These are phyloP conservation scores for Artomyces pyxidatus DNA, from an alignment of 768 basidiomycete genomes.

Conservation along the genomic window DNA sequence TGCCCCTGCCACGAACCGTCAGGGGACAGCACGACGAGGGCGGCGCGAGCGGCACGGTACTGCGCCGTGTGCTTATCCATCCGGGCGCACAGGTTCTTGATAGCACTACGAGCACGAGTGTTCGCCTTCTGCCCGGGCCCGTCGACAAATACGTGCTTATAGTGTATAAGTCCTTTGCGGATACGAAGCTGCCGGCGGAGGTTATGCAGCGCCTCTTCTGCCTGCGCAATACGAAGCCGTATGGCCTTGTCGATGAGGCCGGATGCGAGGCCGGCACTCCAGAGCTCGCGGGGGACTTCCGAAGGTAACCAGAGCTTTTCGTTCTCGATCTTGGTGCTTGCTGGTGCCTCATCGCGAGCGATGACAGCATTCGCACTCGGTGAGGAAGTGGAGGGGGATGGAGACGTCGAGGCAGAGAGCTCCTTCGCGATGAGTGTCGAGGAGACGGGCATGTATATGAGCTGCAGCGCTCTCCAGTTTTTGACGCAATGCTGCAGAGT, in stretches of 20 bases:
- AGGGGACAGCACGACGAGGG: background rate
- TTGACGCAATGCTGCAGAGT: conserved; percentile 1
- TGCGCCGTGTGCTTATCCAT: background rate
- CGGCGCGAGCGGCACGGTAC: conserved; percentile 4
- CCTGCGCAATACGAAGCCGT: conserved; percentile 4
- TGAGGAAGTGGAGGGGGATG: too few relatives aligned
- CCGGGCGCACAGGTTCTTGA: background rate
- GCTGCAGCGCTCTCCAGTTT: conserved; percentile 3
- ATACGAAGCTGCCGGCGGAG: conserved; percentile 2
- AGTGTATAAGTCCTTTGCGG: background rate
- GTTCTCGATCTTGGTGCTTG: background rate
- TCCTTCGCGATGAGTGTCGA: background rate
- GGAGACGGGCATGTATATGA: conserved; percentile 5
- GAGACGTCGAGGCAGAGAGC: too few relatives aligned
- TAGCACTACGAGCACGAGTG: conserved; percentile 1
- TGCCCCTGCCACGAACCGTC: background rate
- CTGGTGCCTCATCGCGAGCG: background rate
- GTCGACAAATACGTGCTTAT: background rate
- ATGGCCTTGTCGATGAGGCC: conserved; percentile 1
- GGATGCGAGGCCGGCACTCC: background rate
- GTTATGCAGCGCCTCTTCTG: conserved; percentile 4
- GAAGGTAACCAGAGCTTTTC: conserved; percentile 4
- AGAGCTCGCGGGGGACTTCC: background rate
- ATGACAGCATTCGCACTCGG: too few relatives aligned
- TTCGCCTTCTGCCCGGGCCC: conserved; percentile 2